Evolutionary conservation across 2,329 filamentous ascomycete species (phyloP), one percentile per base, ranked within the genome.

Genomic region (Cladorrhinum sp.): DNA sequence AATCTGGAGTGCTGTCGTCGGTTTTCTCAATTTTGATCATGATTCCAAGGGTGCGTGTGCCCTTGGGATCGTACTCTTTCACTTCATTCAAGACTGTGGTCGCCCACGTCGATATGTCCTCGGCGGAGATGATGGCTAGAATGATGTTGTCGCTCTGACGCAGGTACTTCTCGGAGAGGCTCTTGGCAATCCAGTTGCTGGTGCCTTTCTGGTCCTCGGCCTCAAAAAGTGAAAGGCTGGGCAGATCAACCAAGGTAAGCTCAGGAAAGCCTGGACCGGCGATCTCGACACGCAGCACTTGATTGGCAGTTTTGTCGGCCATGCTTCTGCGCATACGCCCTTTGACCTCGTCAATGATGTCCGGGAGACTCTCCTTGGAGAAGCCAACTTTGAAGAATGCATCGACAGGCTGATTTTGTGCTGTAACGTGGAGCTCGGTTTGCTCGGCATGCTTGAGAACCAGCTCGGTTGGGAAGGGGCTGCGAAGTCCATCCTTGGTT

Each of bases 211-310:
- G 77, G 1, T 75, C 69, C 30, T 77, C 76, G 2, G 74, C 79
- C 20, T 75, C 71, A 0, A 75, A 75, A 48, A 80, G 76, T 54
- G 82, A 81, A 20, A 86, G 72, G 1, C 84, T 83, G 42, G 42
- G 42, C 2, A 86, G 73, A 67, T 87, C 83, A 10, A 86, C 81
- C 18, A 86, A 75, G 0, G 83, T 86, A 21, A 87, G 73, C n/a
- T 83, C 79, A 14, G 76, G 78, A 8, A 75, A 73, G 10, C 76
- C 68, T 0, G 82, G 79, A 0, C 80, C 79, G 2, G 72, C 72
- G 12, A 83, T 73, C 63, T 82, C 77, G 46, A 83, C 50, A 20
- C 55, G 65, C 21, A 65, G 52, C 21, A 66, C 48, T 36, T 36
- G 9, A 10, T 62, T 42, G 2, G 58, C 60, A 33, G 62, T 62